A percentile compares a stretch with the other conserved stretches of the same genome.
These are phyloP conservation scores for Mycena galericulata DNA, from an alignment of 768 basidiomycete species.

Conservation along the genomic window DNA sequence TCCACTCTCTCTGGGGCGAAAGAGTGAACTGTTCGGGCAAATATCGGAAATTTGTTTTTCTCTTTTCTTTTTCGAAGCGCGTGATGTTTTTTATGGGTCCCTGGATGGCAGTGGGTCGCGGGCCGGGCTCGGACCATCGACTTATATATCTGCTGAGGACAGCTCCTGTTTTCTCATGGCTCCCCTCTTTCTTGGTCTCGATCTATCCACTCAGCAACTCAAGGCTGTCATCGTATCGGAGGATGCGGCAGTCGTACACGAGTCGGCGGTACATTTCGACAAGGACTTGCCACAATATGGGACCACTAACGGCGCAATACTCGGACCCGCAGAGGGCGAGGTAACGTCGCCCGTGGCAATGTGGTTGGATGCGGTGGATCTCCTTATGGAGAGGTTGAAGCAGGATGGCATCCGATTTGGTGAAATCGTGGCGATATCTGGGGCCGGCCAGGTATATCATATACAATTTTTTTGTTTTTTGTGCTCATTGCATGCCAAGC, in stretches of 20 bases:
- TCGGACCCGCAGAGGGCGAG: constrained; percentile 74
- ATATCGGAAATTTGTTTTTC: too few relatives aligned
- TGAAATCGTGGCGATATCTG: constrained; percentile 74
- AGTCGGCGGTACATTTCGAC: constrained; percentile 84
- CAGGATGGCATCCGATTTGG: constrained; percentile 68
- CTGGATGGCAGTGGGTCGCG: too few relatives aligned
- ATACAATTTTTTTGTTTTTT: background rate
- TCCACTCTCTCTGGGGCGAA: too few relatives aligned
- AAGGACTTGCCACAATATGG: constrained; percentile 78
- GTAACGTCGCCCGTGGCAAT: constrained; percentile 79
- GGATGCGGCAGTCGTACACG: constrained; percentile 69
- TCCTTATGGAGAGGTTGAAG: constrained; percentile 74
- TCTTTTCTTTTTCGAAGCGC: too few relatives aligned
- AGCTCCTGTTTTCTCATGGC: constrained; percentile 10
- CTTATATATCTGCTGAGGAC: constrained; percentile 3
- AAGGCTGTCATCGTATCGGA: constrained; percentile 79
- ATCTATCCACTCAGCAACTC: constrained; percentile 88
- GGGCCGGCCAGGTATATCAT: constrained; percentile 77
- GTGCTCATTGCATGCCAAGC: constrained; percentile 55
- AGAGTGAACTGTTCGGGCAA: too few relatives aligned
- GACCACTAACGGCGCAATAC: constrained; percentile 74
- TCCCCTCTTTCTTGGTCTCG: constrained; percentile 79
- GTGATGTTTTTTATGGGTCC: too few relatives aligned
- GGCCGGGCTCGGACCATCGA: background rate
- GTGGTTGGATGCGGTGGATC: constrained; percentile 89